A percentile compares a stretch with the other conserved stretches of the same genome.
phyloP scores from a whole-genome alignment of 2,329 filamentous ascomycete genomes.

The Ceratocystis cubensis region DNA sequence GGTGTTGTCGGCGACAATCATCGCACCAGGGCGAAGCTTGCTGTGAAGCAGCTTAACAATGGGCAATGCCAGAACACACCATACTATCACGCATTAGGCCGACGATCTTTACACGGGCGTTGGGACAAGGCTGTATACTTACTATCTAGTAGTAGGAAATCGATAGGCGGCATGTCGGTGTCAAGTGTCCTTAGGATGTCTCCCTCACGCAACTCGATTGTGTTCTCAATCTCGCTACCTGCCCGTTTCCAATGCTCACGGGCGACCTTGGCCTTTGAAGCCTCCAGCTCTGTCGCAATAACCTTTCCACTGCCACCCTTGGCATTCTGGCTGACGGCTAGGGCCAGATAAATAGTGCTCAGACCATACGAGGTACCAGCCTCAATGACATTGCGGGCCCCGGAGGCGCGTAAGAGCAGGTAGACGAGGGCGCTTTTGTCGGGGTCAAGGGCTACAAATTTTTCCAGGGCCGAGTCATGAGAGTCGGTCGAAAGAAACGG shows the following conservation, averaged over 20 bases:
- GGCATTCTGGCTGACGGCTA: constrained; percentile 40
- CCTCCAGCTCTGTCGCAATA: constrained; percentile 49
- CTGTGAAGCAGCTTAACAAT: constrained; percentile 37
- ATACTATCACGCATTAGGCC: too few relatives aligned
- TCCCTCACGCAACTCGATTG: constrained; percentile 46
- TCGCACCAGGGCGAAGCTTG: constrained; percentile 34
- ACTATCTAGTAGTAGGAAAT: constrained; percentile 50
- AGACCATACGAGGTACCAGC: constrained; percentile 51
- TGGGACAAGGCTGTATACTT: constrained; percentile 26
- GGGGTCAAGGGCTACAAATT: constrained; percentile 45
- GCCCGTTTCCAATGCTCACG: constrained; percentile 41
- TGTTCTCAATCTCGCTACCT: constrained; percentile 36
- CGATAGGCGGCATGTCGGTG: constrained; percentile 36
- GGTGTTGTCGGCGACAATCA: constrained; percentile 40
- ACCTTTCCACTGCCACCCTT: constrained; percentile 28
- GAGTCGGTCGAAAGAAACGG: too few relatives aligned
- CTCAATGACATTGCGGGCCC: constrained; percentile 43
- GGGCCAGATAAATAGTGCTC: constrained; percentile 48
- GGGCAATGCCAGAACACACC: constrained; percentile 35
- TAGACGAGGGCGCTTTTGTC: constrained; percentile 48
- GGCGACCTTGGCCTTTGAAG: constrained; percentile 39
- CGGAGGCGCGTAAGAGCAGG: constrained; percentile 36
- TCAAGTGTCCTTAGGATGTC: constrained; percentile 43
- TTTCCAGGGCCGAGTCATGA: neutral
- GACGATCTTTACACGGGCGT: neutral